Conservation (phyloP, 768 basidiomycete species). For the Phlebiopsis flavidoalba region DNA sequence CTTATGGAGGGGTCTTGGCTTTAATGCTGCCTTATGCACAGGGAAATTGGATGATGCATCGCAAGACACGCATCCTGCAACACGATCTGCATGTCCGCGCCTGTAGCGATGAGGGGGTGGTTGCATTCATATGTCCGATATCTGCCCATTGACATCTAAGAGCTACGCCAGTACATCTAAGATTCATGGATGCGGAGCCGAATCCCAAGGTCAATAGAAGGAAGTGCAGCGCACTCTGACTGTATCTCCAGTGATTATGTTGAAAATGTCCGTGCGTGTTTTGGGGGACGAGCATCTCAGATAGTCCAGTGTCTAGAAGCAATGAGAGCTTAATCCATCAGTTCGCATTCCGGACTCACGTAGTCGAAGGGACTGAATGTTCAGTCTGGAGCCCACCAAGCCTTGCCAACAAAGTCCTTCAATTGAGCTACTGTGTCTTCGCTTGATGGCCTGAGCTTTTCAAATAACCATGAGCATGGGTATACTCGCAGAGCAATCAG, state of each 20-base stretch:
- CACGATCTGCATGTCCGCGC: conserved; percentile 74
- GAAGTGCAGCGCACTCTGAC: conserved; percentile 62
- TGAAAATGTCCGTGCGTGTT: conserved; percentile 87
- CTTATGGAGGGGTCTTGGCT: conserved; percentile 79
- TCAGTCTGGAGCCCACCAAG: conserved; percentile 90
- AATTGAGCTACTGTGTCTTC: conserved; percentile 91
- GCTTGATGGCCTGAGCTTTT: conserved; percentile 76
- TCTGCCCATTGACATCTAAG: conserved; percentile 80
- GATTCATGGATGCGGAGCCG: conserved; percentile 8
- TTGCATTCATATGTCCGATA: conserved; percentile 86
- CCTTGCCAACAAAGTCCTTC: conserved; percentile 92
- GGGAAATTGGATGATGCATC: conserved; percentile 69
- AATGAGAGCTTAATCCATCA: neutral
- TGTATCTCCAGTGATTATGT: conserved; percentile 91
- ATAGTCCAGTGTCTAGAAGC: conserved; percentile 79
- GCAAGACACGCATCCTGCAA: conserved; percentile 80
- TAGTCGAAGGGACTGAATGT: conserved; percentile 79
- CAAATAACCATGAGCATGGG: neutral
- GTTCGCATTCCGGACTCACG: conserved; percentile 51
- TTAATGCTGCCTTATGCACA: conserved; percentile 95
- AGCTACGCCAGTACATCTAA: conserved; percentile 91
- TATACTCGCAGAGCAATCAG: neutral
- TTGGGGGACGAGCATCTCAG: conserved; percentile 83
- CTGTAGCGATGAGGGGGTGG: conserved; percentile 85
- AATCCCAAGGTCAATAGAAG: neutral